Conservation (phyloP, 2,329 filamentous ascomycete species). For the Kalaharituber pfeilii region DNA sequence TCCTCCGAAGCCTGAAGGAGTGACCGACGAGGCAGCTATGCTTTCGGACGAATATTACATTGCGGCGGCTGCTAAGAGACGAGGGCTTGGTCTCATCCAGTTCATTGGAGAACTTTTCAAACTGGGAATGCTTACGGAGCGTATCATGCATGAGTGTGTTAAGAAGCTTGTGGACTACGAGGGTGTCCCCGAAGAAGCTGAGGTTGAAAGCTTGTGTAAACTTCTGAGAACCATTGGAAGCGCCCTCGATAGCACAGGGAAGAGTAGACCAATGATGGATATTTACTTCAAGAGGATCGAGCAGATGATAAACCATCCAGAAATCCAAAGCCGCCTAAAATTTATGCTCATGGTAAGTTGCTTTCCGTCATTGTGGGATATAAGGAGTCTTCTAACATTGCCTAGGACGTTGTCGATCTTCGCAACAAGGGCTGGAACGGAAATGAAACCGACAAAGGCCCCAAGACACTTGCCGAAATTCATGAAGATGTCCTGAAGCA, state of each 20-base stretch:
- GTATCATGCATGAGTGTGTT: constrained; percentile 99
- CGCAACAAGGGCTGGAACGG: constrained; percentile 61
- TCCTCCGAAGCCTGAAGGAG: constrained; percentile 57
- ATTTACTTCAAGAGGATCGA: constrained; percentile 84
- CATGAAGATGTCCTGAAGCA: constrained; percentile 64
- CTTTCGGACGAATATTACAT: constrained; percentile 93
- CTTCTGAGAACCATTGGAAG: constrained; percentile 78
- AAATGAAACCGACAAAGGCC: constrained; percentile 83
- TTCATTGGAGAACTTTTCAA: constrained; percentile 99
- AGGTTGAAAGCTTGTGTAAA: constrained; percentile 89
- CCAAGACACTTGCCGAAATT: constrained; percentile 89
- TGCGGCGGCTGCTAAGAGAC: constrained; percentile 84
- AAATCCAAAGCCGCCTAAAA: constrained; percentile 67
- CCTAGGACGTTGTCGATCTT: constrained; percentile 64
- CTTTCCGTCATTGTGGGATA: neutral
- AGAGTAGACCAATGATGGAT: constrained; percentile 74
- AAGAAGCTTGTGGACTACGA: constrained; percentile 93
- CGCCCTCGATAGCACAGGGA: constrained; percentile 68
- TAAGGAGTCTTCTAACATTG: constrained; percentile 2
- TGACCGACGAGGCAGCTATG: constrained; percentile 55
- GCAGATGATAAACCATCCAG: constrained; percentile 59
- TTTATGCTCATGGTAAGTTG: constrained; percentile 72
- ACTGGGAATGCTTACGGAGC: constrained; percentile 92
- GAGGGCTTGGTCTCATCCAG: constrained; percentile 91
- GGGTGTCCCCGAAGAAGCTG: constrained; percentile 80